Evolutionary conservation across 2,329 filamentous ascomycete species (phyloP), one percentile per base, ranked within the genome.

Genomic region (Polytolypa hystricis): DNA sequence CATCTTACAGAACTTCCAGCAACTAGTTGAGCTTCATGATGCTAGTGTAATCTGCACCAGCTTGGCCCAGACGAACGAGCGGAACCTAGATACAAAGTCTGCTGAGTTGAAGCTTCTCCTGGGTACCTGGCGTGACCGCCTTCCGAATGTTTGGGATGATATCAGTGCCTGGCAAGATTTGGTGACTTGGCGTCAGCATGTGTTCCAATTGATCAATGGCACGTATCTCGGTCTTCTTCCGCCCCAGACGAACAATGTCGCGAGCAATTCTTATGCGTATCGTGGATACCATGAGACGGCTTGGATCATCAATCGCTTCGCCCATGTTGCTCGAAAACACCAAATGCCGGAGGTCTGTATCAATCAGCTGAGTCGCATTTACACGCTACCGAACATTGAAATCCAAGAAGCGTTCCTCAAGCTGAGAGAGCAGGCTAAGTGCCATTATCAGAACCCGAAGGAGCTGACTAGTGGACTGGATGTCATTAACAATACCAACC

Each of bases 261-360:
- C 83, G 38, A 86, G 85, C 39, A 89, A 89, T 32, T 95, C 87
- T 0, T 96, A 91, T 58, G 91, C 91, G 0, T 99, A 98, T 57
- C 78, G 91, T 30, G 91, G 91, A 17, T 98, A 94, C 55, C 91
- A 99, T 52, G 91, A 99, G 64, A 98, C 91, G 9, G 91, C 91
- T 2, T 99, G 91, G 91, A 99, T 98, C 49, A 98, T 99, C 62
- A 99, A 99, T 59, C 76, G 91, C 12, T 99, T 98, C 53, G 93
- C 91, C 1, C 91, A 98, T 55, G 91, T 98, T 28, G 91, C 91
- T 32, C 79, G 91, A 39, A 98, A 98, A 67, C 91, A 99, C 60
- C 89, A 84, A 49, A 77, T 99, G 49, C 84, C 87, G 0, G 91
- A 98, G 45, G 91, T 98, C 19, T 99, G 93, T 65, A 95, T 98